These are phyloP conservation scores for Paecilomyces variotii DNA, from an alignment of 2,329 filamentous ascomycete genomes.

Conservation along the genomic window DNA sequence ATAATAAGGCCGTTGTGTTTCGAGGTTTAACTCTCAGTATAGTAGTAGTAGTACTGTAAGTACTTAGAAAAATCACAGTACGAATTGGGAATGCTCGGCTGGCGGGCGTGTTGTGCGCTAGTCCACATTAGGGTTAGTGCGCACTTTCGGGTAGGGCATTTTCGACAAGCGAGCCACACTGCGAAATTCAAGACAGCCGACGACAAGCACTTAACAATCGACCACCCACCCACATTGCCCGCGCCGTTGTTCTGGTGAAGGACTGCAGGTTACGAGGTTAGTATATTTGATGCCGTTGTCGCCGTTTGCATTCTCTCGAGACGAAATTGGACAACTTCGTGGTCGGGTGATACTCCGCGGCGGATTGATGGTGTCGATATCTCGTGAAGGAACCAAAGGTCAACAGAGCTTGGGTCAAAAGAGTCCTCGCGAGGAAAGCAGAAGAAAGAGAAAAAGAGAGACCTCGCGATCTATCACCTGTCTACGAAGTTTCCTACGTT, in stretches of 20 bases:
- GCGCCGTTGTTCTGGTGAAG: conserved; percentile 37
- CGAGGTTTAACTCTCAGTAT: background rate
- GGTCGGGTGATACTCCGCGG: conserved; percentile 10
- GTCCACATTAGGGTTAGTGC: conserved; percentile 19
- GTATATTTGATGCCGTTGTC: conserved; percentile 17
- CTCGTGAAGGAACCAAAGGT: background rate
- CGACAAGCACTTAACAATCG: conserved; percentile 32
- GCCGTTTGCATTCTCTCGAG: conserved; percentile 10
- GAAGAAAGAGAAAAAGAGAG: background rate
- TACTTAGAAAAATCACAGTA: background rate
- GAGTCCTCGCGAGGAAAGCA: background rate
- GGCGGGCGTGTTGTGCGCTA: conserved; percentile 8
- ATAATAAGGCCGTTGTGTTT: background rate
- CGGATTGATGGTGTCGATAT: background rate
- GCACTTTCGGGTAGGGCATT: conserved; percentile 30
- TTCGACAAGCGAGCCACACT: conserved; percentile 38
- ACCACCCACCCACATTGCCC: conserved; percentile 33
- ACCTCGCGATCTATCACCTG: background rate
- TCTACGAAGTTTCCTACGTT: background rate
- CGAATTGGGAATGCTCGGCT: background rate
- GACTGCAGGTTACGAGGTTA: conserved; percentile 39
- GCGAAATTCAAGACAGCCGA: conserved; percentile 35
- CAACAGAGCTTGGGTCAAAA: background rate
- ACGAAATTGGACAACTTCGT: conserved; percentile 12
- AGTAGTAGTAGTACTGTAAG: background rate